Conservation (phyloP, 192 early-diverging fungal genomes). For the Spizellomyces punctatus region DNA sequence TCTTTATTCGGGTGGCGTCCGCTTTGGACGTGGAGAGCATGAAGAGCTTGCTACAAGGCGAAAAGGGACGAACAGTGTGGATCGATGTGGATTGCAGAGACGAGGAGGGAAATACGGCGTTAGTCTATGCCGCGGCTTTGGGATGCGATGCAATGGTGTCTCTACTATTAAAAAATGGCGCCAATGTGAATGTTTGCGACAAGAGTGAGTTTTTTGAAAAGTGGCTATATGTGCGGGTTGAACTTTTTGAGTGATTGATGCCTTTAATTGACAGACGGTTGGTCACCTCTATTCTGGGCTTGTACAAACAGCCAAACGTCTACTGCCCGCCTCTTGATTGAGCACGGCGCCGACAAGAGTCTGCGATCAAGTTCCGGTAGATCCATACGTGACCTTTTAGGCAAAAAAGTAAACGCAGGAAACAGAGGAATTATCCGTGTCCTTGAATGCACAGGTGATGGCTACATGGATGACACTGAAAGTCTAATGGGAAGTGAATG, state of each 20-base stretch:
- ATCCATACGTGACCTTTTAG: slow-evolving; percentile 37
- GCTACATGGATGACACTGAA: slow-evolving; percentile 16
- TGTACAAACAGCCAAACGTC: slow-evolving; percentile 80
- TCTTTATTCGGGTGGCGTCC: slow-evolving; percentile 10
- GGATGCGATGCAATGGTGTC: slow-evolving; percentile 73
- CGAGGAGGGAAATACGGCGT: slow-evolving; percentile 82
- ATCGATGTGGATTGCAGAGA: slow-evolving; percentile 80
- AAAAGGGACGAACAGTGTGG: background rate
- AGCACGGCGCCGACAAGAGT: slow-evolving; percentile 68
- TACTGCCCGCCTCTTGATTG: slow-evolving; percentile 75
- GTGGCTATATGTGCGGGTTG: too few species aligned
- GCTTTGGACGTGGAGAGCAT: background rate
- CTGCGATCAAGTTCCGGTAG: slow-evolving; percentile 25
- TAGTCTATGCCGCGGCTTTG: slow-evolving; percentile 90
- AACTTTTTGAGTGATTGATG: too few species aligned
- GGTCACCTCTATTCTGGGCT: slow-evolving; percentile 95
- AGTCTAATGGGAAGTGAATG: slow-evolving; percentile 12
- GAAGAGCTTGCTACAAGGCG: background rate
- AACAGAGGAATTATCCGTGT: background rate
- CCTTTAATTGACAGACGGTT: slow-evolving; percentile 56
- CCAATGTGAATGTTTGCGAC: slow-evolving; percentile 76
- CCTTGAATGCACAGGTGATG: slow-evolving; percentile 2
- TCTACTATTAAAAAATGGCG: slow-evolving; percentile 72
- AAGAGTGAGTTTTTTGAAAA: slow-evolving; percentile 60
- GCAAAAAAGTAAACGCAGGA: slow-evolving; percentile 2